These are phyloP conservation scores for Psilocybe sp. DNA, from an alignment of 768 basidiomycete genomes.

Conservation along the genomic window DNA sequence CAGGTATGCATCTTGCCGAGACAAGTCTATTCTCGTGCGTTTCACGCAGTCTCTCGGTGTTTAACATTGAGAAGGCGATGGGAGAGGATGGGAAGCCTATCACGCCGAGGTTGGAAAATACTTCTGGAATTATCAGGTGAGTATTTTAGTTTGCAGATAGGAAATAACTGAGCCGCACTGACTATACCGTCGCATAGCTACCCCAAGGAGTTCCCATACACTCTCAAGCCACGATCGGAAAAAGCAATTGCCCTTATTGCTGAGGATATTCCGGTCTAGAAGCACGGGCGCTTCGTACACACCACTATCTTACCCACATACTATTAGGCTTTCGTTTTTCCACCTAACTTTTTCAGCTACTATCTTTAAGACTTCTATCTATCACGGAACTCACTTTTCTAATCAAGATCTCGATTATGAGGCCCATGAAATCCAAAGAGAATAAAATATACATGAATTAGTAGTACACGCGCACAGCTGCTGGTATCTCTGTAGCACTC, in stretches of 20 bases:
- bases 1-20: conserved; percentile 51
- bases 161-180: too few species aligned
- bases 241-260: conserved; percentile 21
- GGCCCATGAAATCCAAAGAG: too few species aligned
- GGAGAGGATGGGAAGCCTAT: conserved; percentile 41
- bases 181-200: conserved; percentile 15
- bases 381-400: too few species aligned
- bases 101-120: conserved; percentile 42
- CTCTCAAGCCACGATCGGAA: conserved; percentile 25
- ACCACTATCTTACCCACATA: neutral
- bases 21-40: conserved; percentile 44
- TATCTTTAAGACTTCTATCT: too few species aligned
- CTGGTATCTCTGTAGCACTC: too few species aligned
- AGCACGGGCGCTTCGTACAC: neutral
- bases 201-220: conserved; percentile 27
- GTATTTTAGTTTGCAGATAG: conserved; percentile 11
- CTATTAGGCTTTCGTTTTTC: too few species aligned
- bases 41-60: conserved; percentile 43
- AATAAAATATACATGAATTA: too few species aligned
- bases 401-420: too few species aligned
- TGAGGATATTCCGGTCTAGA: conserved; percentile 11
- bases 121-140: conserved; percentile 44
- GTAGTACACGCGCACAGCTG: too few species aligned
- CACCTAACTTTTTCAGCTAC: too few species aligned
- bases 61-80: conserved; percentile 42